These are phyloP conservation scores for Thuidium tamariscinum DNA, from an alignment of 225 moss, liverwort and hornwort species.

Conservation along the genomic window DNA sequence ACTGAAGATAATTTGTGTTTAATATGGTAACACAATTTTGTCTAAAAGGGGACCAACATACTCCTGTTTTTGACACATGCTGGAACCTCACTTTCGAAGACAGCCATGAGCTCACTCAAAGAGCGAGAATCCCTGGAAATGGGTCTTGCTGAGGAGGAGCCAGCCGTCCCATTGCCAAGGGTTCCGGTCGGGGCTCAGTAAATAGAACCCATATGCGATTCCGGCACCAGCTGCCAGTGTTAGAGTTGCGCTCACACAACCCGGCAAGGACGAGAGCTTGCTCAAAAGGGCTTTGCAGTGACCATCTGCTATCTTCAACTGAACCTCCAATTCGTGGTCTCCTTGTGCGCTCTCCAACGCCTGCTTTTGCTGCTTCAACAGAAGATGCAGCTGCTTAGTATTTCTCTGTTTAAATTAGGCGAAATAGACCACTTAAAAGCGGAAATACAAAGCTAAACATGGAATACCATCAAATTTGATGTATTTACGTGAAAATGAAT, in stretches of 20 bases:
- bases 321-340: slow-evolving; percentile 33
- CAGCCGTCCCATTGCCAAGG: slow-evolving; percentile 98
- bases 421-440: not conserved
- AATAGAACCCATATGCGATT: slow-evolving; percentile 68
- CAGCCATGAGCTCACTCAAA: not conserved
- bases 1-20: slow-evolving; percentile 4
- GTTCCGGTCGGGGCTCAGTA: slow-evolving; percentile 64
- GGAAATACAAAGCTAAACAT: not conserved
- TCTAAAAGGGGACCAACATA: not conserved
- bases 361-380: slow-evolving; percentile 46
- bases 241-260: slow-evolving; percentile 38
- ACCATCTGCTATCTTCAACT: slow-evolving; percentile 60
- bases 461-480: not conserved
- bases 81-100: not conserved
- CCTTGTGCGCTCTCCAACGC: slow-evolving; percentile 37
- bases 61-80: not conserved
- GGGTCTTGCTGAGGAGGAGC: slow-evolving; percentile 83
- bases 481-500: not conserved
- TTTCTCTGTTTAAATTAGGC: not conserved
- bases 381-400: not conserved
- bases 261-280: slow-evolving; percentile 58
- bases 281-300: slow-evolving; percentile 59
- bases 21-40: not conserved
- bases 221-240: slow-evolving; percentile 43
- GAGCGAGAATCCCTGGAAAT: slow-evolving; percentile 18